Percentiles rank a stretch among this genome's conserved stretches.
Evolutionary conservation across 345 rosid genomes (phyloP).

Genomic region (Geranium rotundifolium): DNA sequence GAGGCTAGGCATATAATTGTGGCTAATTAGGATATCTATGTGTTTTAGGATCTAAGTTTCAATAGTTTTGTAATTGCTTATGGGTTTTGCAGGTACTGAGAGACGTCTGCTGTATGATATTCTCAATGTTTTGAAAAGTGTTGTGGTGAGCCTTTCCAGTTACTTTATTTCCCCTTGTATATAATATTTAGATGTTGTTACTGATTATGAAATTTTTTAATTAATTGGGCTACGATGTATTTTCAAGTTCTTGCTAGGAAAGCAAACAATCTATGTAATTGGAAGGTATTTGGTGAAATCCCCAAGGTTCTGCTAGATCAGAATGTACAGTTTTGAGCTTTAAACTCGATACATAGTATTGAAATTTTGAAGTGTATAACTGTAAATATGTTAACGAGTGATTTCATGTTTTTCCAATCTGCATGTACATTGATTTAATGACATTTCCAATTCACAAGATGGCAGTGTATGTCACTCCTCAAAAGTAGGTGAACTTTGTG

Average conservation of each 20-base stretch:
- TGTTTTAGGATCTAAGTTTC: neutral
- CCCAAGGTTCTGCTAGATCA: slow-evolving; percentile 48
- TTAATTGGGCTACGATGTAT: neutral
- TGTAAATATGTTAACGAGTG: no score
- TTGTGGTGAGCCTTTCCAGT: slow-evolving; percentile 46
- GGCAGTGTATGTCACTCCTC: no score
- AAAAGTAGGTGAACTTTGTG: no score
- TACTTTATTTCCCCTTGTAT: neutral
- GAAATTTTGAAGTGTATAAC: slow-evolving; percentile 1
- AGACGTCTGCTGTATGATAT: slow-evolving; percentile 81
- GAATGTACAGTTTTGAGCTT: slow-evolving; percentile 25
- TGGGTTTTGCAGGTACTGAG: slow-evolving; percentile 48
- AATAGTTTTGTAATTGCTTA: neutral
- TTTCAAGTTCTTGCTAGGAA: slow-evolving; percentile 52
- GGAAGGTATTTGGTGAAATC: slow-evolving; percentile 36
- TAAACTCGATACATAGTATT: neutral
- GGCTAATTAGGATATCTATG: neutral
- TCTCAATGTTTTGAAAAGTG: slow-evolving; percentile 76
- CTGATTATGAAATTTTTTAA: no score
- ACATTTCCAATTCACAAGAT: no score
- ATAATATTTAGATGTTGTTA: neutral
- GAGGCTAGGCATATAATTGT: slow-evolving; percentile 39
- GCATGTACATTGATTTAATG: no score
- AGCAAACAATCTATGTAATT: slow-evolving; percentile 24
- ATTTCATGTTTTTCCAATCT: no score